phyloP scores from a whole-genome alignment of 805 yeast species.

The Metschnikowia arizonensis region DNA sequence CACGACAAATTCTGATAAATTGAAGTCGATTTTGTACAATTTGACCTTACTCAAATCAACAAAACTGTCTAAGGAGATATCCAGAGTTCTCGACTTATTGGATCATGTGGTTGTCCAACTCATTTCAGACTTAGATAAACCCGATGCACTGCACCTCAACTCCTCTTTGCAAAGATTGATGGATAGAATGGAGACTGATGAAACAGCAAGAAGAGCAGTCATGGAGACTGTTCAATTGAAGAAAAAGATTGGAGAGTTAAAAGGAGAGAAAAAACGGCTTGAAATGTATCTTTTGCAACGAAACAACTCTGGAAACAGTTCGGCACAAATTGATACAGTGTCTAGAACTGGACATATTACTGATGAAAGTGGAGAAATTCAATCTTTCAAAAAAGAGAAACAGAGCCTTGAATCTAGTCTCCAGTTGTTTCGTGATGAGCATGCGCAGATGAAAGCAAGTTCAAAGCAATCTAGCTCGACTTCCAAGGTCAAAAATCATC shows the following conservation, averaged over 20 bases:
- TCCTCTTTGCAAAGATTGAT: constrained; percentile 31
- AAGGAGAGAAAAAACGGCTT: constrained; percentile 10
- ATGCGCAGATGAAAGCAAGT: neutral
- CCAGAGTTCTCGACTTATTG: constrained; percentile 24
- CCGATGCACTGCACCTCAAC: constrained; percentile 4
- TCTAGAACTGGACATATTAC: neutral
- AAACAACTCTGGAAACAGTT: neutral
- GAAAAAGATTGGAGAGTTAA: constrained; percentile 20
- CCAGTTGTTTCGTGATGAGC: constrained; percentile 1
- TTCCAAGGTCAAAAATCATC: neutral
- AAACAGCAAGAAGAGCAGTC: constrained; percentile 33
- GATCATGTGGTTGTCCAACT: constrained; percentile 33
- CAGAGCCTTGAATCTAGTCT: neutral
- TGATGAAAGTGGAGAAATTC: neutral
- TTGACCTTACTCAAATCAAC: constrained; percentile 25
- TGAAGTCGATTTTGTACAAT: constrained; percentile 27
- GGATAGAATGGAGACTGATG: constrained; percentile 33
- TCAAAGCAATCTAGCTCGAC: neutral
- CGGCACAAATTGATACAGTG: neutral
- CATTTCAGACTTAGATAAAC: constrained; percentile 20
- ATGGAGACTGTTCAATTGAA: constrained; percentile 27
- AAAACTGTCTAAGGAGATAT: constrained; percentile 24
- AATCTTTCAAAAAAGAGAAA: neutral
- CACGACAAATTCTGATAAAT: constrained; percentile 6
- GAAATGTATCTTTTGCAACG: neutral